phyloP scores from a whole-genome alignment of 2,329 filamentous ascomycete species.

The Aspergillus ochraceoroseus region DNA sequence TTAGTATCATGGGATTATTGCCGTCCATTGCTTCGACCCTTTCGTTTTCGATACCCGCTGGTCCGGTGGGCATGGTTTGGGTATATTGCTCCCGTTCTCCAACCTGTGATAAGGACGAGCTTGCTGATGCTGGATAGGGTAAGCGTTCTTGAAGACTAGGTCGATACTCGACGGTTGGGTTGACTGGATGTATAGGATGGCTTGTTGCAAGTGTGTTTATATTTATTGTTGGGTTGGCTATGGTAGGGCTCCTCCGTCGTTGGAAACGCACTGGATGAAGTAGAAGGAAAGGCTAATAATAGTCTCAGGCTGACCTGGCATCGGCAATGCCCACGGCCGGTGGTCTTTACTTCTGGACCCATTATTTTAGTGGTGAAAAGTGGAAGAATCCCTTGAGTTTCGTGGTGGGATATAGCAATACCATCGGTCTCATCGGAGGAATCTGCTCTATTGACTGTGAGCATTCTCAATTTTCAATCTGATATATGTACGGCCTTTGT shows the following conservation, averaged over 20 bases:
- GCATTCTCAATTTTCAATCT: too few species aligned
- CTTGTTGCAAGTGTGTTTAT: conserved; percentile 54
- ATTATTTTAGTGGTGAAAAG: conserved; percentile 53
- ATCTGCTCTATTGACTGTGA: conserved; percentile 57
- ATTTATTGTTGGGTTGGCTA: conserved; percentile 56
- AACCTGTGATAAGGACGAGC: conserved; percentile 17
- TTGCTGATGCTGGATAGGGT: conserved; percentile 14
- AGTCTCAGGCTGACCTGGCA: conserved; percentile 49
- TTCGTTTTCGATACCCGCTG: conserved; percentile 55
- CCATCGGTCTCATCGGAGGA: conserved; percentile 55
- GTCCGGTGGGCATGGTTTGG: conserved; percentile 59
- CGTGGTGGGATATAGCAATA: conserved; percentile 58
- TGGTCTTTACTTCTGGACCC: conserved; percentile 56
- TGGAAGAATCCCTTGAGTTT: conserved; percentile 55
- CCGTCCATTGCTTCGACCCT: conserved; percentile 58
- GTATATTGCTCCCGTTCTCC: conserved; percentile 28
- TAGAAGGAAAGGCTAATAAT: too few species aligned
- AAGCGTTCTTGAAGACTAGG: neutral
- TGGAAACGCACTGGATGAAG: too few species aligned
- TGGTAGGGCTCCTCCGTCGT: conserved; percentile 43
- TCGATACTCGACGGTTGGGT: neutral
- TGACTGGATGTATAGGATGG: conserved; percentile 40
- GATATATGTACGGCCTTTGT: too few species aligned
- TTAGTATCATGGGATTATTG: conserved; percentile 57
- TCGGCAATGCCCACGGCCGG: conserved; percentile 56